Base-by-base conservation (phyloP, 2,329 filamentous ascomycete genomes). In the Ophiostoma perfectum region DNA sequence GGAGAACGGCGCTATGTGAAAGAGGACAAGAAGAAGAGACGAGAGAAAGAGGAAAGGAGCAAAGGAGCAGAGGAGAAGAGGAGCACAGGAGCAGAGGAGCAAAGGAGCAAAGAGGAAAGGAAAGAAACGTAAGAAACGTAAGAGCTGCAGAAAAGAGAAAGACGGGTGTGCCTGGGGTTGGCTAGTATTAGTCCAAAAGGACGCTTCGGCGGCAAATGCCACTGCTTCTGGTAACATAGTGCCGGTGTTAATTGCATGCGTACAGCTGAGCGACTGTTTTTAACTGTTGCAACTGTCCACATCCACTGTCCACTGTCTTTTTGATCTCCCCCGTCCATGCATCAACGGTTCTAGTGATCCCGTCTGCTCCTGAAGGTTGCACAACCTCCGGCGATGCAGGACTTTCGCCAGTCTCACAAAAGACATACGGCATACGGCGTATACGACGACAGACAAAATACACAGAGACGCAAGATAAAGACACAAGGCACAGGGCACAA, bases 131-230 rank as follows among this genome's bases (percentile, higher is more conserved):
- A 27, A 27, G 27, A 27, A 27, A 27, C 27, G 27, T 27, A 27
- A 27, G 27, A 27, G 27, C 27, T 27, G 27, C 27, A 27, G 27
- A 27, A 27, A 27, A 27, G 27, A 27, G 2, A 2, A 27, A 27
- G 27, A 27, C 27, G 27, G 27, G 27, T 27, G 27, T 27, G 27
- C 27, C 27, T 27, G 27, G 27, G 27, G 27, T 27, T 27, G 27
- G 27, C 27, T 27, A 27, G 27, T 27, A 27, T 27, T 27, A 27
- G 27, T 27, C 27, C 27, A 52, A 18, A 27, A 55, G n/a, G n/a
- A 27, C 18, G 42, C 27, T n/a, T 55, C n/a, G 67, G 67, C 67
- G 67, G 64, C 52, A 62, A 66, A 68, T 68, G 49, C 49, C 64
- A 60, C 67, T 62, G 63, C 65, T 68, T 68, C 41, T 55, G 67